Conservation (phyloP, 495 filamentous ascomycete species). For the Aspergillus funiculosus region DNA sequence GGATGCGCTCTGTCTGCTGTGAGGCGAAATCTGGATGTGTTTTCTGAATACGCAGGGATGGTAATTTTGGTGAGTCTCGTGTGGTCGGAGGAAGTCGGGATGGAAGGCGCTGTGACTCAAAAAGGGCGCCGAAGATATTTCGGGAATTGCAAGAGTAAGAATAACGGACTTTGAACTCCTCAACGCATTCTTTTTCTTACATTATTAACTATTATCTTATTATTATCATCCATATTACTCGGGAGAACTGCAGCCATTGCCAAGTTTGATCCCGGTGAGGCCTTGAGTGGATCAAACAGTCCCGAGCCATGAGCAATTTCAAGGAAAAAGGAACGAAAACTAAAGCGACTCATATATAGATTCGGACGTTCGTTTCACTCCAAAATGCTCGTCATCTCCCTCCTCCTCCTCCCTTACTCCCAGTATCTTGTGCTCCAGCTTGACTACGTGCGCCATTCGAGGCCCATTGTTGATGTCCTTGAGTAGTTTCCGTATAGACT, state of each 20-base stretch:
- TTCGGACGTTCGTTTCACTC: constrained; percentile 37
- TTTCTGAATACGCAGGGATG: constrained; percentile 3
- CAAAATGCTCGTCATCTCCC: constrained; percentile 65
- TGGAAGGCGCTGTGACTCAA: constrained; percentile 4
- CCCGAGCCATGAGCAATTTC: too few species aligned
- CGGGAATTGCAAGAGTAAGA: constrained; percentile 5
- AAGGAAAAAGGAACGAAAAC: neutral
- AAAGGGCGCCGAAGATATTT: constrained; percentile 7
- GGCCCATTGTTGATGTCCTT: constrained; percentile 75
- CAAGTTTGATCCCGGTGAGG: too few species aligned
- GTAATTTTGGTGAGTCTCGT: neutral
- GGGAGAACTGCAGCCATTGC: too few species aligned
- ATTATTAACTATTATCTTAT: too few species aligned
- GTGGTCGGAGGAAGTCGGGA: constrained; percentile 11
- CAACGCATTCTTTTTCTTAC: too few species aligned
- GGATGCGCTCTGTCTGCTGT: neutral
- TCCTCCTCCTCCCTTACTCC: constrained; percentile 59
- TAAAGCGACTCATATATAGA: constrained; percentile 23
- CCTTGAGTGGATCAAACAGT: too few species aligned
- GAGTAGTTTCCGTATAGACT: constrained; percentile 60
- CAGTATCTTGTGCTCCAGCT: constrained; percentile 62
- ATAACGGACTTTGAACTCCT: constrained; percentile 1
- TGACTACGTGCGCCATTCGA: constrained; percentile 58
- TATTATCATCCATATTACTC: too few species aligned
- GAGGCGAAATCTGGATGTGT: neutral